Percentiles rank a stretch among this genome's conserved stretches.
Conservation (phyloP, 306 rosid genomes). For the Lotus japonicus region DNA sequence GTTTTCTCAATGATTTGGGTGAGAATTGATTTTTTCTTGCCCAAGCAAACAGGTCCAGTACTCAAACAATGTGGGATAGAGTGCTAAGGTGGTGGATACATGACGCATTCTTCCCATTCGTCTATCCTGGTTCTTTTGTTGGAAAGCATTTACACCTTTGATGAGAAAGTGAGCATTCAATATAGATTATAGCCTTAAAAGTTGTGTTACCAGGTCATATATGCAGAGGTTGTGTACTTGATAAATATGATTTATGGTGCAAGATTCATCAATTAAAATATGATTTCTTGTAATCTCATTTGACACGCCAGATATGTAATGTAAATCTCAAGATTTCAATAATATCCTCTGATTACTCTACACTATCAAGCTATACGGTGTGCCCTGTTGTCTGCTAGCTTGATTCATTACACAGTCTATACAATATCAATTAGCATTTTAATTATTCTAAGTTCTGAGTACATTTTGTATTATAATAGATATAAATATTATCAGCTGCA, state of each 20-base stretch:
- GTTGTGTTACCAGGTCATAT: too few species aligned
- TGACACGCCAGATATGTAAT: too few species aligned
- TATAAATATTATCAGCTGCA: not conserved
- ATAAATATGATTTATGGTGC: too few species aligned
- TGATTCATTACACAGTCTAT: too few species aligned
- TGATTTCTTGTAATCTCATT: too few species aligned
- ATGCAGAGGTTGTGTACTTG: too few species aligned
- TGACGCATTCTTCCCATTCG: not conserved
- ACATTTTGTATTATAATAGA: not conserved
- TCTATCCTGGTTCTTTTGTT: not conserved
- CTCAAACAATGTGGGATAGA: constrained; percentile 88
- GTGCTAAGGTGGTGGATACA: constrained; percentile 37
- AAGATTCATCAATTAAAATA: too few species aligned
- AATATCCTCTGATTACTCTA: not conserved
- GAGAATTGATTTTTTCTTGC: constrained; percentile 80
- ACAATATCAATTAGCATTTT: too few species aligned
- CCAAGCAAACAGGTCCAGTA: constrained; percentile 75
- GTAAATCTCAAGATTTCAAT: too few species aligned
- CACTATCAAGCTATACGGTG: not conserved
- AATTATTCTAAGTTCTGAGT: not conserved
- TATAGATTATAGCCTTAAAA: too few species aligned
- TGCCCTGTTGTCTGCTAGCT: too few species aligned
- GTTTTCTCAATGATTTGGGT: constrained; percentile 93
- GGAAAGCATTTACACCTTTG: not conserved
- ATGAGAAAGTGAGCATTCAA: too few species aligned